Conservation (phyloP, 805 yeast genomes). For the Metschnikowia matae region DNA sequence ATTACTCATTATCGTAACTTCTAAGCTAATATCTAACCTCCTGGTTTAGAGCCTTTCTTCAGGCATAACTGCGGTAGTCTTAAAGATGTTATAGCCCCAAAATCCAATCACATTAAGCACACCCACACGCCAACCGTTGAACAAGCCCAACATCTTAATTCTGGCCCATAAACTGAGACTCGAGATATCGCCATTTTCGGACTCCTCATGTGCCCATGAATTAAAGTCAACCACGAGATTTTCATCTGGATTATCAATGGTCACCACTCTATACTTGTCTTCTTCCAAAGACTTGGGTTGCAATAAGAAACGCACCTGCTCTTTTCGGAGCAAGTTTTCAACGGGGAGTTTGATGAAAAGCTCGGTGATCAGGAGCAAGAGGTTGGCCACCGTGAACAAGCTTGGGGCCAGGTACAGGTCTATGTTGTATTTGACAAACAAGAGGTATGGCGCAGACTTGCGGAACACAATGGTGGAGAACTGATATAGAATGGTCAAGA, state of each 20-base stretch:
- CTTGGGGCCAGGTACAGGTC: constrained; percentile 64
- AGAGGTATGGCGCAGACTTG: constrained; percentile 60
- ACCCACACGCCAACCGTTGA: constrained; percentile 92
- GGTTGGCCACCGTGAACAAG: constrained; percentile 52
- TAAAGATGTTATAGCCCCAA: constrained; percentile 69
- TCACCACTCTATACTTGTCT: constrained; percentile 37
- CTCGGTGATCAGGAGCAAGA: constrained; percentile 62
- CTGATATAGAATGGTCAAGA: constrained; percentile 56
- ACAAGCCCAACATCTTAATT: constrained; percentile 35
- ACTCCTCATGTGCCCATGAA: constrained; percentile 11
- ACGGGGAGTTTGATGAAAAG: constrained; percentile 77
- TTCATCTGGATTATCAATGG: constrained; percentile 40
- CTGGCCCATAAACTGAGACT: constrained; percentile 38
- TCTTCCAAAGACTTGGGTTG: constrained; percentile 30
- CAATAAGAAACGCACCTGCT: constrained; percentile 67
- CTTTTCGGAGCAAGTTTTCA: constrained; percentile 80
- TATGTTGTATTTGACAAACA: constrained; percentile 57
- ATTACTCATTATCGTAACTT: too few species aligned
- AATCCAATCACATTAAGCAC: constrained; percentile 73
- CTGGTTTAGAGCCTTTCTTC: constrained; percentile 16
- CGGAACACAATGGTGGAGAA: constrained; percentile 57
- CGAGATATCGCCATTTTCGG: constrained; percentile 22
- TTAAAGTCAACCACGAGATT: constrained; percentile 53
- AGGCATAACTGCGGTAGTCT: constrained; percentile 33
- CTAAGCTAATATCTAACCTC: background rate